Conservation (phyloP, 2,329 filamentous ascomycete species). For the Fusarium poae region DNA sequence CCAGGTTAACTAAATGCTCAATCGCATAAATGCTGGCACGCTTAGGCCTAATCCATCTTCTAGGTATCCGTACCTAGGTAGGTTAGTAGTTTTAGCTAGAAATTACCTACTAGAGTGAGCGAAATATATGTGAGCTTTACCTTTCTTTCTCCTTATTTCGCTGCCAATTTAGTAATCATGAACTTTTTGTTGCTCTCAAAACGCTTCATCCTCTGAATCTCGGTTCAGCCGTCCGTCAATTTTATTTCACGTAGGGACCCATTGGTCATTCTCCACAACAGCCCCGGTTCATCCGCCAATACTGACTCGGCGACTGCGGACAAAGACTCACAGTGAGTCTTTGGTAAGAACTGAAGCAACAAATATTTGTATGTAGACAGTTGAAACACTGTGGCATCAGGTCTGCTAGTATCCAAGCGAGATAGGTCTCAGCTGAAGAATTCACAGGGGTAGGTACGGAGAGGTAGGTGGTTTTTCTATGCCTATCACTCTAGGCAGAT, state of each 20-base stretch:
- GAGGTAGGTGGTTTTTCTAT: background rate
- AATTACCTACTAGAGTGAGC: too few relatives aligned
- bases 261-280: constrained; percentile 12
- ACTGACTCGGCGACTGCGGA: constrained; percentile 24
- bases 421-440: background rate
- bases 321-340: constrained; percentile 2
- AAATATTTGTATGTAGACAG: background rate
- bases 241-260: constrained; percentile 4
- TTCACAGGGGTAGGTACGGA: background rate
- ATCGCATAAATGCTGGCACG: background rate
- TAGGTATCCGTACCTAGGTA: too few relatives aligned
- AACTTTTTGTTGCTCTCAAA: background rate
- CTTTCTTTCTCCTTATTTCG: background rate
- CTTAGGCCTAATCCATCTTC: background rate
- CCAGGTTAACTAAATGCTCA: constrained; percentile 22
- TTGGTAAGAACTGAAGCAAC: background rate
- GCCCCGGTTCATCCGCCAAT: constrained; percentile 1
- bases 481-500: background rate
- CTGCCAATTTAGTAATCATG: background rate
- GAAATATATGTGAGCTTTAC: background rate
- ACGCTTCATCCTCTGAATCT: constrained; percentile 10
- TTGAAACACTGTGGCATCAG: background rate
- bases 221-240: constrained; percentile 9
- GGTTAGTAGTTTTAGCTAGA: too few relatives aligned
- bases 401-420: background rate